phyloP scores from a whole-genome alignment of 768 basidiomycete genomes.

The Boletus tylopilopsis region DNA sequence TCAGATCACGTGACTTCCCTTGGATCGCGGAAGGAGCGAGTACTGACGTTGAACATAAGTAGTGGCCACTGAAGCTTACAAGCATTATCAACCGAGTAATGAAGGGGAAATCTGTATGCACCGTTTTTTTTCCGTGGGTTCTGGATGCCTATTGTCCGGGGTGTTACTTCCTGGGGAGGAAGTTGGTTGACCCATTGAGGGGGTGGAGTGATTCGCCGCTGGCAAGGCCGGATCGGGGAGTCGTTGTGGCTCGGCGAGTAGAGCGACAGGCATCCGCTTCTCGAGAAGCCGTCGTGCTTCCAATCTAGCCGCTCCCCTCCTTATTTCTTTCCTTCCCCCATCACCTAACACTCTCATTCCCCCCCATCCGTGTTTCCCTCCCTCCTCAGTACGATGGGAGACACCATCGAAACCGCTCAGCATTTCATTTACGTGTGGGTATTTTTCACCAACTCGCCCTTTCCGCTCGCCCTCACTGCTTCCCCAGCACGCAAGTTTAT shows the following conservation, averaged over 20 bases:
- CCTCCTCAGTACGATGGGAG: constrained; percentile 34
- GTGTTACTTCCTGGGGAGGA: not conserved
- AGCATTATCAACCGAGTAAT: not conserved
- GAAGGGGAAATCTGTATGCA: not conserved
- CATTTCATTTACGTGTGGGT: constrained; percentile 74
- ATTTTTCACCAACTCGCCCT: not conserved
- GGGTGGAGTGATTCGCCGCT: constrained; percentile 23
- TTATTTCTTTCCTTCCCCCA: constrained; percentile 26
- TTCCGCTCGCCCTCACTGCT: constrained; percentile 9
- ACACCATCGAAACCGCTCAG: constrained; percentile 55
- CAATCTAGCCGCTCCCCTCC: constrained; percentile 19
- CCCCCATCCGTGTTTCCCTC: constrained; percentile 11
- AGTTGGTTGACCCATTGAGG: constrained; percentile 15
- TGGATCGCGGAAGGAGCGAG: constrained; percentile 6
- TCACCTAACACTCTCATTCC: constrained; percentile 4
- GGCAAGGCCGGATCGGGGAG: constrained; percentile 30
- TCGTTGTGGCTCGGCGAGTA: constrained; percentile 22
- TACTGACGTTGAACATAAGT: not conserved
- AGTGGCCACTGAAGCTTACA: too few relatives aligned
- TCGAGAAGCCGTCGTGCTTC: constrained; percentile 29
- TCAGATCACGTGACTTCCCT: constrained; percentile 11
- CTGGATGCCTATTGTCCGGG: not conserved
- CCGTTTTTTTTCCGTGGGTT: not conserved
- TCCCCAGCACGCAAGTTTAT: constrained; percentile 60
- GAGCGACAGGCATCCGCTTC: constrained; percentile 25